A percentile compares a stretch with the other conserved stretches of the same genome.
These are phyloP conservation scores for Raphanus sativus DNA, from an alignment of 345 rosid species.

Conservation along the genomic window DNA sequence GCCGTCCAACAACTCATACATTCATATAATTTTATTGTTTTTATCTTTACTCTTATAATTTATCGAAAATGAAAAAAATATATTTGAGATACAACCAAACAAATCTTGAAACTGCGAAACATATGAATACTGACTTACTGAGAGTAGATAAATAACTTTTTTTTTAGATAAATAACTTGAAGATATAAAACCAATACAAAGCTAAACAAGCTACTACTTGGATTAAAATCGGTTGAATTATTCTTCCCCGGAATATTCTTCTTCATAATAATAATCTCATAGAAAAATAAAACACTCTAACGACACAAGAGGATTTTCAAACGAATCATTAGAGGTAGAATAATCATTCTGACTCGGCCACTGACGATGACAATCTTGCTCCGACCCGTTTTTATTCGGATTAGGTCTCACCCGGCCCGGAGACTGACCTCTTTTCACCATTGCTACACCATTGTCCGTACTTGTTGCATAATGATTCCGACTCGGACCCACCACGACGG, in stretches of 20 bases:
- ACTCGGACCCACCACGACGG: constrained; percentile 31
- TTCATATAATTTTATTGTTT: background rate
- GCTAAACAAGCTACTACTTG: background rate
- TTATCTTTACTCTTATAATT: background rate
- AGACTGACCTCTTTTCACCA: constrained; percentile 51
- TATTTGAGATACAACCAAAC: constrained; percentile 10
- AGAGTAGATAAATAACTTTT: background rate
- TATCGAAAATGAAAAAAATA: background rate
- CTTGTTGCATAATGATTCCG: background rate
- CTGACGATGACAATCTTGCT: constrained; percentile 9
- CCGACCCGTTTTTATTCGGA: constrained; percentile 34
- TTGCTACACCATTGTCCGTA: constrained; percentile 43
- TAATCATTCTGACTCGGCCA: background rate
- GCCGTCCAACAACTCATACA: constrained; percentile 27
- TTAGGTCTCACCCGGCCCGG: constrained; percentile 60
- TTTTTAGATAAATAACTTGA: background rate
- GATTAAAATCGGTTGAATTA: background rate
- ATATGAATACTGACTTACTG: background rate
- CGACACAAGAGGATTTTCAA: constrained; percentile 82
- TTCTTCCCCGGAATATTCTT: constrained; percentile 10
- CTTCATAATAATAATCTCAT: constrained; percentile 22
- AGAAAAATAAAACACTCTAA: constrained; percentile 91
- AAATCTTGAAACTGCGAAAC: background rate
- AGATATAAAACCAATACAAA: background rate
- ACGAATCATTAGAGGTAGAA: constrained; percentile 47